Percentiles rank a stretch among this genome's conserved stretches.
phyloP scores from a whole-genome alignment of 108 stramenopile species.

The Stephanodiscus minutulus region DNA sequence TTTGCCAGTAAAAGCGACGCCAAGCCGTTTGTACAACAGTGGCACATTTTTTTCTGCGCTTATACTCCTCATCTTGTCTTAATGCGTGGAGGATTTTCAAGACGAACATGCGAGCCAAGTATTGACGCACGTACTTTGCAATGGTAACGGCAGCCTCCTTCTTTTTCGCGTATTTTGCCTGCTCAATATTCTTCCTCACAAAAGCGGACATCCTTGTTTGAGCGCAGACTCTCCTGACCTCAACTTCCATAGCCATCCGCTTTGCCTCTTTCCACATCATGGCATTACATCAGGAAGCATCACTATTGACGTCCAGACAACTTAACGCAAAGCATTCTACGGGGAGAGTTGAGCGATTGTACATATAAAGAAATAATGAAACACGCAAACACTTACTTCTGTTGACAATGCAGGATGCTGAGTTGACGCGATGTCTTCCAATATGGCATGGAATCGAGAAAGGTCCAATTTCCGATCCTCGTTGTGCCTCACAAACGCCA shows the following conservation, averaged over 20 bases:
- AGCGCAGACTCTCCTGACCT: conserved; percentile 51
- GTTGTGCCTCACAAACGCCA: conserved; percentile 43
- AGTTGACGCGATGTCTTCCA: conserved; percentile 48
- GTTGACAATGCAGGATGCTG: conserved; percentile 34
- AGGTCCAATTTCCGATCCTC: conserved; percentile 46
- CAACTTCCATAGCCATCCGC: conserved; percentile 49
- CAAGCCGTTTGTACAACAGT: conserved; percentile 27
- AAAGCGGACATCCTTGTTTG: conserved; percentile 44
- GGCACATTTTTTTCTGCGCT: conserved; percentile 24
- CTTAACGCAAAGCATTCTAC: conserved; percentile 32
- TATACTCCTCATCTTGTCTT: conserved; percentile 21
- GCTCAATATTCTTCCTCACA: conserved; percentile 27
- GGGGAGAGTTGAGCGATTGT: conserved; percentile 1
- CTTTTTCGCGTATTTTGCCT: conserved; percentile 18
- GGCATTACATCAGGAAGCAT: conserved; percentile 52
- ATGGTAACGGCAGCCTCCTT: conserved; percentile 24
- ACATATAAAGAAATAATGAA: background rate
- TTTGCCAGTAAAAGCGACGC: conserved; percentile 44
- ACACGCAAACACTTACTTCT: conserved; percentile 13
- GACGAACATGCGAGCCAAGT: conserved; percentile 28
- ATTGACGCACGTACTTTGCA: conserved; percentile 25
- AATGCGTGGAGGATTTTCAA: conserved; percentile 14
- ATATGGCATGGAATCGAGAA: conserved; percentile 30
- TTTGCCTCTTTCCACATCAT: conserved; percentile 62
- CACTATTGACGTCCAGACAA: conserved; percentile 48